Evolutionary conservation across 371 early-diverging fungal species (phyloP).

Genomic region (Mortierella sp.): DNA sequence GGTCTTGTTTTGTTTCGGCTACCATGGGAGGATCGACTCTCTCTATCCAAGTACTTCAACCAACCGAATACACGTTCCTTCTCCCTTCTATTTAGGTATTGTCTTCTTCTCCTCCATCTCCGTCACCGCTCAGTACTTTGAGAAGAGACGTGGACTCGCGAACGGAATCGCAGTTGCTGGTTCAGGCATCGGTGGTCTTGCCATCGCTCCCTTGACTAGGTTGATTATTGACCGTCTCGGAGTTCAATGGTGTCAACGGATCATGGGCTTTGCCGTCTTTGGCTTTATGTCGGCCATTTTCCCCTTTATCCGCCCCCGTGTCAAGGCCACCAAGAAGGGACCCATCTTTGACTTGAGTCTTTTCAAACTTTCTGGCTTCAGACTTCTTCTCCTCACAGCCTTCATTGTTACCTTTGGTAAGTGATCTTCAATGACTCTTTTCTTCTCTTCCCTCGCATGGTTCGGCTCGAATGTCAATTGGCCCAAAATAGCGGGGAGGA

Average conservation of each 20-base stretch:
- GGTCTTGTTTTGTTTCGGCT: background rate
- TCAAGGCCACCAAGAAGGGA: slow-evolving; percentile 50
- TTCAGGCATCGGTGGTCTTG: slow-evolving; percentile 81
- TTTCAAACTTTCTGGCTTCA: slow-evolving; percentile 47
- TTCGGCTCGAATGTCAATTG: background rate
- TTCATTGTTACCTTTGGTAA: slow-evolving; percentile 55
- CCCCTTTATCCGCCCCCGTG: slow-evolving; percentile 57
- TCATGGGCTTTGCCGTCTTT: slow-evolving; percentile 66
- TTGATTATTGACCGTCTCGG: slow-evolving; percentile 67
- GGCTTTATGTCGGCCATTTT: slow-evolving; percentile 58
- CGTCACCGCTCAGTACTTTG: slow-evolving; percentile 82
- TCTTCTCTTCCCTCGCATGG: no score
- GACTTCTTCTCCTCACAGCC: slow-evolving; percentile 37
- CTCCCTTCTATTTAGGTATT: slow-evolving; percentile 57
- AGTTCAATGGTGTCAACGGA: slow-evolving; percentile 70
- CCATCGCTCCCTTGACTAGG: slow-evolving; percentile 73
- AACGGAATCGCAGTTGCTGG: slow-evolving; percentile 84
- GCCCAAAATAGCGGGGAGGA: background rate
- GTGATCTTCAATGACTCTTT: background rate
- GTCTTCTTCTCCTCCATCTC: slow-evolving; percentile 69
- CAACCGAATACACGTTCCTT: no score
- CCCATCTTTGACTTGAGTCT: slow-evolving; percentile 52
- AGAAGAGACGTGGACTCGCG: slow-evolving; percentile 74
- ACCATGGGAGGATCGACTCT: no score
- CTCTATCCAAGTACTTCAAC: no score